Evolutionary conservation across 306 rosid species (phyloP).

Genomic region (Potentilla sterilis): DNA sequence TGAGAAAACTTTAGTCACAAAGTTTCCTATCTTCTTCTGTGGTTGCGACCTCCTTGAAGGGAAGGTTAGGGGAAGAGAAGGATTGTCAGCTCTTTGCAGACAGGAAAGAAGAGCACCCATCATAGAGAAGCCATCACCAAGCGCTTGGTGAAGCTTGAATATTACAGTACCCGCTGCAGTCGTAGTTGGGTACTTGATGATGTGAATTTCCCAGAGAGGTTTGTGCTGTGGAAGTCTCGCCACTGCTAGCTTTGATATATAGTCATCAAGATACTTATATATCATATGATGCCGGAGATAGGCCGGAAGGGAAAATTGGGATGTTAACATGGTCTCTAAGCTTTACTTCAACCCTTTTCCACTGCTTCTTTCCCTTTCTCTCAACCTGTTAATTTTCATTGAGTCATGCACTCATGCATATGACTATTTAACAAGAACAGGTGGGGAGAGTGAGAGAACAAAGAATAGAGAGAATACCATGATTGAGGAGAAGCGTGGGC

Average conservation of each 20-base stretch:
- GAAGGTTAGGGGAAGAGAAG: constrained; percentile 52
- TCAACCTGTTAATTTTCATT: constrained; percentile 26
- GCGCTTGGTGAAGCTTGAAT: constrained; percentile 59
- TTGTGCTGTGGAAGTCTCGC: constrained; percentile 32
- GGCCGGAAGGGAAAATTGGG: constrained; percentile 29
- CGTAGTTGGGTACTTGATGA: constrained; percentile 45
- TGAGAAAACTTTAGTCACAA: constrained; percentile 21
- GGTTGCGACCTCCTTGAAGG: constrained; percentile 34
- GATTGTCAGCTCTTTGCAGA: constrained; percentile 45
- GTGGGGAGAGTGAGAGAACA: too few species aligned
- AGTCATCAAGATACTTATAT: constrained; percentile 32
- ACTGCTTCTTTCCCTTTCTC: constrained; percentile 35
- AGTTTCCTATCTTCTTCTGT: background rate
- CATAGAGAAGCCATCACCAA: constrained; percentile 64
- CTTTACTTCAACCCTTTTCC: constrained; percentile 52
- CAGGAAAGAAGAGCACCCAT: constrained; percentile 67
- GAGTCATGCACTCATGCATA: background rate
- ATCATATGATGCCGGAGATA: constrained; percentile 30
- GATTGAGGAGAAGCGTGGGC: constrained; percentile 55
- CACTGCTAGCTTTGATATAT: constrained; percentile 35
- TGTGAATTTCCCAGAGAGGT: constrained; percentile 60
- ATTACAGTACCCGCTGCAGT: constrained; percentile 32
- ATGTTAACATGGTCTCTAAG: constrained; percentile 40
- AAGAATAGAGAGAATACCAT: constrained; percentile 31
- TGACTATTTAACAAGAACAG: background rate